Base-by-base conservation (phyloP, 768 basidiomycete species). In the Hericium coralloides region DNA sequence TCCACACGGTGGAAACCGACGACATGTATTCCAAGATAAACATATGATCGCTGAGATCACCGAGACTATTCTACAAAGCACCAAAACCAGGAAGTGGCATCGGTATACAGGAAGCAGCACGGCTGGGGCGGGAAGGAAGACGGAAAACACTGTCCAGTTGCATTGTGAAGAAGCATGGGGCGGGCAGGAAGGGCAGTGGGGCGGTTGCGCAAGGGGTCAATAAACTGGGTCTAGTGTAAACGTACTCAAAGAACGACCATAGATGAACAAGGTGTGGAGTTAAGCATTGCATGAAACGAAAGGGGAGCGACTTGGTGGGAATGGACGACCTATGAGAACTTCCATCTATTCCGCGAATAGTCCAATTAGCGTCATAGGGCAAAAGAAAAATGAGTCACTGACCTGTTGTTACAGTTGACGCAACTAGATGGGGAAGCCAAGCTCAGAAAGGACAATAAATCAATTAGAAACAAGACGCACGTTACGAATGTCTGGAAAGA, bases 401-500 rank as follows among this genome's bases (percentile, higher is more conserved):
- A 79, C 78, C 79, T 75, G 66, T 85, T 78, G 65, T 80, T 79
- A 66, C 87, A 89, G 61, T 81, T 80, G 55, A 80, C 79, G 70
- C 88, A 89, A 55, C 83, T 83, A 60, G 49, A 59, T 0, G 17
- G 52, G 47, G 38, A 36, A 49, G 51, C 25, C 38, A 45, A 53
- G 20, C 60, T 48, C 45, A 38, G 31, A 56, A 38, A 57, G 59
- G 10, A 58, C 53, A 41, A 26, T 48, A 20, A n/a, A 49, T 26
- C 41, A 14, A 12, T 17, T 39, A 26, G 25, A 10, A 26, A 20
- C 53, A 26, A 58, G 41, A 53, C 78, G 60, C 72, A 92, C 83
- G 90, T 93, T 63, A 94, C 91, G 68, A 94, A 95, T 18, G 93
- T 95, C 86, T 90, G 54, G 12, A 15, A 10, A 37, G 18, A 43